A percentile compares a stretch with the other conserved stretches of the same genome.
Evolutionary conservation across 2,329 filamentous ascomycete genomes (phyloP).

Genomic region (Geoglossum cookeanum): DNA sequence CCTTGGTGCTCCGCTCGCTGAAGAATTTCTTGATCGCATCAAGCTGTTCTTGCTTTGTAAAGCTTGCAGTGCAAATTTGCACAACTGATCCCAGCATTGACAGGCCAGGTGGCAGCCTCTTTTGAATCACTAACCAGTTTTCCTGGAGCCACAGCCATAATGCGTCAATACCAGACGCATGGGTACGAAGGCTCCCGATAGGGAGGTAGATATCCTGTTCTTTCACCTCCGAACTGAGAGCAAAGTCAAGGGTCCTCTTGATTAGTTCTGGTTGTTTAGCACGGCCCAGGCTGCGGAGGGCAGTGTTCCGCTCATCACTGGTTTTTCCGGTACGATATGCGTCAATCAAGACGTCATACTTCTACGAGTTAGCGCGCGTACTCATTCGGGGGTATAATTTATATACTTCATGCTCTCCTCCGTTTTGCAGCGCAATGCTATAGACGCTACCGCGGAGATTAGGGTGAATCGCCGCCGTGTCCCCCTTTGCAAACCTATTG

Average conservation of each 20-base stretch:
- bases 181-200: slow-evolving; percentile 55
- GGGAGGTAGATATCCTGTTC: slow-evolving; percentile 90
- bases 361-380: not conserved
- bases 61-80: slow-evolving; percentile 60
- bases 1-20: slow-evolving; percentile 59
- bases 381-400: not conserved
- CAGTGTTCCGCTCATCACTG: slow-evolving; percentile 80
- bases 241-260: slow-evolving; percentile 55
- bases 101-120: slow-evolving; percentile 68
- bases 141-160: slow-evolving; percentile 68
- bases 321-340: slow-evolving; percentile 58
- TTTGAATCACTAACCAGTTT: slow-evolving; percentile 72
- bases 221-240: slow-evolving; percentile 67
- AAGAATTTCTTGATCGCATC: slow-evolving; percentile 68
- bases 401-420: slow-evolving; percentile 56
- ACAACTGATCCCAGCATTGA: slow-evolving; percentile 76
- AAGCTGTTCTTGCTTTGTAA: slow-evolving; percentile 59
- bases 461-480: slow-evolving; percentile 67
- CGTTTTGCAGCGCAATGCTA: slow-evolving; percentile 63
- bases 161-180: slow-evolving; percentile 58
- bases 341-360: slow-evolving; percentile 60
- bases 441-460: slow-evolving; percentile 82
- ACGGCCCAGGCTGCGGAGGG: slow-evolving; percentile 64
- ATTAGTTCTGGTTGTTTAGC: slow-evolving; percentile 63
- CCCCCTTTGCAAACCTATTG: slow-evolving; percentile 59